A percentile compares a stretch with the other conserved stretches of the same genome.
Evolutionary conservation across 139 green algal genomes (phyloP).

Genomic region (Parachlorella kessleri): DNA sequence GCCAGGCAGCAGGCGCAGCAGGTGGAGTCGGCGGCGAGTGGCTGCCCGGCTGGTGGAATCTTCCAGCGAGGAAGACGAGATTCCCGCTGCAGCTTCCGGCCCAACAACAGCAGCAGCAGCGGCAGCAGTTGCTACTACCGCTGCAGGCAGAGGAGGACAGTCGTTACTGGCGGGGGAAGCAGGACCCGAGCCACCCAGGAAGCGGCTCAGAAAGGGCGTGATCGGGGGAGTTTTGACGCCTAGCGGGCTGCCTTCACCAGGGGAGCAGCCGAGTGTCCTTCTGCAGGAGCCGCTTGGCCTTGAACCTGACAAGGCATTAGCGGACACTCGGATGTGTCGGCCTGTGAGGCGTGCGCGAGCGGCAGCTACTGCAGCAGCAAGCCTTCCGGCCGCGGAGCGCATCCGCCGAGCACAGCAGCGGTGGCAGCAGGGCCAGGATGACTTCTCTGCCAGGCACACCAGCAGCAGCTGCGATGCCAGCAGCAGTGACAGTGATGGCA

Average conservation of each 20-base stretch:
- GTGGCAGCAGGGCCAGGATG: constrained; percentile 2
- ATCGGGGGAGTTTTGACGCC: too few species aligned
- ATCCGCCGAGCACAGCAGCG: constrained; percentile 18
- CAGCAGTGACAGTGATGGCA: too few species aligned
- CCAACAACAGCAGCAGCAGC: constrained; percentile 9
- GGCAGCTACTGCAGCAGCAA: too few species aligned
- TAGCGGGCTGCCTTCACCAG: too few species aligned
- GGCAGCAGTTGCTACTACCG: neutral
- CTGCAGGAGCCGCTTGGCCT: too few species aligned
- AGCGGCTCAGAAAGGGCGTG: too few species aligned
- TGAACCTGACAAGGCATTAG: too few species aligned
- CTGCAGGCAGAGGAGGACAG: neutral
- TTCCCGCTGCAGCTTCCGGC: neutral
- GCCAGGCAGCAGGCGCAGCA: neutral
- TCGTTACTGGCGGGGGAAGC: neutral
- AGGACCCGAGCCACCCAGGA: neutral
- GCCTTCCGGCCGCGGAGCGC: constrained; percentile 11
- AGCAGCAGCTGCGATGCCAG: too few species aligned
- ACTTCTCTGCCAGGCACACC: too few species aligned
- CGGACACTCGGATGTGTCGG: too few species aligned
- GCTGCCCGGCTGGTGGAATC: neutral
- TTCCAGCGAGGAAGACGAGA: neutral
- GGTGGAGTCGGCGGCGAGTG: neutral
- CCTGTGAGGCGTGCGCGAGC: too few species aligned
- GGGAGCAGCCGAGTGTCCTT: too few species aligned